phyloP scores from a whole-genome alignment of 345 rosid genomes.

The Firmiana major region DNA sequence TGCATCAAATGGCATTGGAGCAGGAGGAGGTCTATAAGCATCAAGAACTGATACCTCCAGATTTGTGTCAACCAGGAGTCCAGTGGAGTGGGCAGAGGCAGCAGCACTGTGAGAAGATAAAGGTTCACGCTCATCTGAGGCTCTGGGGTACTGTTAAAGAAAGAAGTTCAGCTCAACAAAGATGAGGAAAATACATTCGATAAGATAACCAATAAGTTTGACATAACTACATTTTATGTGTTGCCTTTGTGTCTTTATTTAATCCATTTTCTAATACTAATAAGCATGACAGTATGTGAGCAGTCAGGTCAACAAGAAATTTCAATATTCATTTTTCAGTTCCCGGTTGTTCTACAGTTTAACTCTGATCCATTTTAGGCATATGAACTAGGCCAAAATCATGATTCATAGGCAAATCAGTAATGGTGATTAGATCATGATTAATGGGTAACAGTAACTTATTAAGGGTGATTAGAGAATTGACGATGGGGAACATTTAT shows the following conservation, averaged over 20 bases:
- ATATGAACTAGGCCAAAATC: neutral
- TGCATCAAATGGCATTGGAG: constrained; percentile 63
- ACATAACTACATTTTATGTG: neutral
- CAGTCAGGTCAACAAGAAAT: neutral
- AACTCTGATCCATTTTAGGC: neutral
- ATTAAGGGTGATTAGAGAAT: neutral
- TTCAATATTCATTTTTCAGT: neutral
- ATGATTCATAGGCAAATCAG: neutral
- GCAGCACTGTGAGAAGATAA: constrained; percentile 53
- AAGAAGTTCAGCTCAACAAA: constrained; percentile 11
- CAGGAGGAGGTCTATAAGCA: constrained; percentile 78
- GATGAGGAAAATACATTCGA: neutral
- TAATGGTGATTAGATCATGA: neutral
- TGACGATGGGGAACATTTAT: neutral
- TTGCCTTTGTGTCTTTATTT: neutral
- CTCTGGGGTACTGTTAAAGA: constrained; percentile 58
- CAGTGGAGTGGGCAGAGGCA: constrained; percentile 43
- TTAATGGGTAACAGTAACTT: neutral
- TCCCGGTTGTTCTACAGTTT: neutral
- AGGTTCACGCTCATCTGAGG: constrained; percentile 61
- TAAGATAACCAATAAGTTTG: neutral
- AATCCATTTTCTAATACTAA: neutral
- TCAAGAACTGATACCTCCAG: constrained; percentile 75
- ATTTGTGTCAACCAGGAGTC: constrained; percentile 77
- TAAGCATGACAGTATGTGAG: neutral